Percentiles rank a stretch among this genome's conserved stretches.
These are phyloP conservation scores for Oryza meridionalis DNA, from an alignment of 176 grass and related monocot species.

Conservation along the genomic window DNA sequence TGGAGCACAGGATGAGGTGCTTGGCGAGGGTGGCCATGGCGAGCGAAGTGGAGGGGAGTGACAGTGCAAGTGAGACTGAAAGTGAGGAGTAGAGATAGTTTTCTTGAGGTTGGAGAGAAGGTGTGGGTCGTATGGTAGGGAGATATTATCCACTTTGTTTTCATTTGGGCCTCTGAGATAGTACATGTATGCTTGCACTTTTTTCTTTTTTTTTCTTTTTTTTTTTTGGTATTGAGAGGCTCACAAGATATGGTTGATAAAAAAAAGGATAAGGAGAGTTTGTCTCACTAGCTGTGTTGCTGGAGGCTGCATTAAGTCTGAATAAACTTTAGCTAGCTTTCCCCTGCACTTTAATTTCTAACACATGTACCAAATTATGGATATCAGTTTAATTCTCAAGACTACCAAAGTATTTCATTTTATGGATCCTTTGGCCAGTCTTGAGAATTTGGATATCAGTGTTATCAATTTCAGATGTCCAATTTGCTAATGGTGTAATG, in stretches of 20 bases:
- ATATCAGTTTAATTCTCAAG: too few species aligned
- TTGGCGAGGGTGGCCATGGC: slow-evolving; percentile 77
- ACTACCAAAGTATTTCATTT: background rate
- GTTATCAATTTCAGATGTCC: background rate
- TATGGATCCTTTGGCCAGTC: background rate
- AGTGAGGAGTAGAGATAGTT: slow-evolving; percentile 32
- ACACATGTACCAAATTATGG: background rate
- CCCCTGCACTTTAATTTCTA: background rate
- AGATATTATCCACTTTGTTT: slow-evolving; percentile 45
- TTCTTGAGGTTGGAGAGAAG: slow-evolving; percentile 45
- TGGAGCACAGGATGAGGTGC: slow-evolving; percentile 76
- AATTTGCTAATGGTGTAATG: background rate
- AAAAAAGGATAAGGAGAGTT: slow-evolving; percentile 32
- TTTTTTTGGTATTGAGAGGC: slow-evolving; percentile 3
- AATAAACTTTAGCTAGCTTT: background rate
- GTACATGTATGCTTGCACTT: background rate
- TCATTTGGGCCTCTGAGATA: slow-evolving; percentile 11
- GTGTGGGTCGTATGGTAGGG: background rate
- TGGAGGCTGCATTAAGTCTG: background rate
- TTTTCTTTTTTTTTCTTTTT: slow-evolving; percentile 9
- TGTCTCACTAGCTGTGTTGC: background rate
- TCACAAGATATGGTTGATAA: background rate
- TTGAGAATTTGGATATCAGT: too few species aligned
- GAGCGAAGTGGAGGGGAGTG: background rate
- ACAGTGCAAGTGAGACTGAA: background rate